Evolutionary conservation across 228 moss, liverwort and hornwort genomes (phyloP).

Genomic region (Sphagnum magellanicum): DNA sequence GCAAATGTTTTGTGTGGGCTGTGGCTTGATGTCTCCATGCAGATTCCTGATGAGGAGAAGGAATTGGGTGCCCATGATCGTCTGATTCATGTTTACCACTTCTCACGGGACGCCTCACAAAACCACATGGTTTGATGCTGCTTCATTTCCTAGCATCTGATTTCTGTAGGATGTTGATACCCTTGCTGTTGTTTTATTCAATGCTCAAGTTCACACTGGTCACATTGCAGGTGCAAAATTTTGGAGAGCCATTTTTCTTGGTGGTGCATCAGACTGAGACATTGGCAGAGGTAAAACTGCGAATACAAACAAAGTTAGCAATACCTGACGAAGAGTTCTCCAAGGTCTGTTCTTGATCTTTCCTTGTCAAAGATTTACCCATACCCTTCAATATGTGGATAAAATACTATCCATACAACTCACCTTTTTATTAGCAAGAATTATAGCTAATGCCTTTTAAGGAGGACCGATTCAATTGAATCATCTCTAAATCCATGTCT

Average conservation of each 20-base stretch:
- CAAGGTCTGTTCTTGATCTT: slow-evolving; percentile 36
- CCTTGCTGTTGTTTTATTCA: too few relatives aligned
- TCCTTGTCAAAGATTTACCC: too few relatives aligned
- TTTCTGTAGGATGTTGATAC: too few relatives aligned
- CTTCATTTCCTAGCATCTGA: too few relatives aligned
- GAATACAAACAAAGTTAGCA: slow-evolving; percentile 76
- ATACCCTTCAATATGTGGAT: too few relatives aligned
- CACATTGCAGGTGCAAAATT: slow-evolving; percentile 84
- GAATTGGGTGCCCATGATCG: slow-evolving; percentile 89
- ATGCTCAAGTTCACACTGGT: too few relatives aligned
- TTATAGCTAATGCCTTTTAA: too few relatives aligned
- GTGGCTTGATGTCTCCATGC: background rate
- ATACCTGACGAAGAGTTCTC: slow-evolving; percentile 84
- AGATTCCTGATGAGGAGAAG: slow-evolving; percentile 99
- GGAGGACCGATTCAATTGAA: too few relatives aligned
- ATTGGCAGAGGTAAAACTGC: slow-evolving; percentile 81
- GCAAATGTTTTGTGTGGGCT: too few relatives aligned
- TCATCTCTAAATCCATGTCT: too few relatives aligned
- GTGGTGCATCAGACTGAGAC: slow-evolving; percentile 91
- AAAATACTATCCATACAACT: too few relatives aligned
- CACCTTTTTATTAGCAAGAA: too few relatives aligned
- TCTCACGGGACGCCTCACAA: slow-evolving; percentile 91
- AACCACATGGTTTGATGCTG: slow-evolving; percentile 72
- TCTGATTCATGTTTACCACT: slow-evolving; percentile 96
- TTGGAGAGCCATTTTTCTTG: slow-evolving; percentile 99